Base-by-base conservation (phyloP, 2,329 filamentous ascomycete species). In the Nemania bipapillata region DNA sequence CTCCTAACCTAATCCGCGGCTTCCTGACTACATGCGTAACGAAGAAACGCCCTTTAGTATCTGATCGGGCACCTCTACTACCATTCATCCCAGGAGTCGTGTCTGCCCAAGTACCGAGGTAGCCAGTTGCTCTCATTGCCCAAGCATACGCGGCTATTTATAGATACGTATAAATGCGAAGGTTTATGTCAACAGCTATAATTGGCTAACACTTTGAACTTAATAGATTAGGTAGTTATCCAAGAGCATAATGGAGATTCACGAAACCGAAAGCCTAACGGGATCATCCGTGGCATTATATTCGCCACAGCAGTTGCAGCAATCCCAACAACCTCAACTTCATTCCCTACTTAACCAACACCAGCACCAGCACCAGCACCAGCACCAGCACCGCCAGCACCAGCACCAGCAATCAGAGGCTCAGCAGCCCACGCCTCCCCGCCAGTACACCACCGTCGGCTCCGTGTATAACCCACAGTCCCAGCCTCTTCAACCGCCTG, bases 391-490 rank as follows among this genome's bases (percentile, higher is more conserved):
- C n/a, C n/a, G n/a, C n/a, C n/a, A n/a, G n/a, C n/a, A n/a, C n/a
- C n/a, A 59, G 26, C 32, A 42, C n/a, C 58, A 60, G n/a, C 40
- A 42, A 30, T 45, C 54, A 1, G 30, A 47, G 20, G 42, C 50
- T 17, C 61, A 62, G 12, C 63, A 68, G 57, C 49, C 65, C 4
- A 72, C 65, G 68, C 65, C 79, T 74, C 70, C 68, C 63, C 81
- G 70, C 20, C 68, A 82, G 69, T 88, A 87, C 73, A 87, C 85
- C 17, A 87, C 86, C 7, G 86, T 86, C 24, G 86, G 86, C n/a
- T 87, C 86, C 3, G 80, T 86, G 54, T 87, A 86, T 77, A 85
- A 86, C 37, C 84, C 85, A 2, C 80, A 80, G 66, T 75, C 80
- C 15, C 80, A 82, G 49, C 83, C 84, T 15, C 78, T 87, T 28